Conservation (phyloP, 2,329 filamentous ascomycete species). For the Fusarium camptoceras region DNA sequence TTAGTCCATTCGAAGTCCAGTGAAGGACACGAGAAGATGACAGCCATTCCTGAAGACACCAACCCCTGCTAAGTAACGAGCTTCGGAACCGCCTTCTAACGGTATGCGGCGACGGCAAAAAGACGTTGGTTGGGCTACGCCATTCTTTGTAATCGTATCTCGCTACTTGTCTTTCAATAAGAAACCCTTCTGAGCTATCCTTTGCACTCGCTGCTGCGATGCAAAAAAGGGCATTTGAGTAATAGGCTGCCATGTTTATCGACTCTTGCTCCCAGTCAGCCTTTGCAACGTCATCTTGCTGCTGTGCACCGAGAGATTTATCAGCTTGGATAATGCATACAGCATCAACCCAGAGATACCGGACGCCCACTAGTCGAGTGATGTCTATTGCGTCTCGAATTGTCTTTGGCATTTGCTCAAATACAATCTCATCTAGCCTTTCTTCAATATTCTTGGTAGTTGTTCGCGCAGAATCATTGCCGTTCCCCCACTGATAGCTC, state of each 20-base stretch:
- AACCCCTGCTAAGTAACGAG: neutral
- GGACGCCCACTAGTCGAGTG: neutral
- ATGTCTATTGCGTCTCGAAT: accelerated
- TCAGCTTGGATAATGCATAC: neutral
- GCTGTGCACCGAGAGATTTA: neutral
- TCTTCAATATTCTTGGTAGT: accelerated
- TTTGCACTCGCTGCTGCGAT: neutral
- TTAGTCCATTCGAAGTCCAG: neutral
- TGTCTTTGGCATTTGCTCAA: neutral
- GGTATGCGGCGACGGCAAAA: accelerated
- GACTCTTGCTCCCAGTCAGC: neutral
- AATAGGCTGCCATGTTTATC: neutral
- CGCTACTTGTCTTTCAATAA: accelerated
- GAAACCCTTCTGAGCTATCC: neutral
- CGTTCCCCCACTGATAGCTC: neutral
- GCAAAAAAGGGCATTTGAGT: neutral
- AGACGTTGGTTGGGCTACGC: neutral
- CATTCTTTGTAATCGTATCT: neutral
- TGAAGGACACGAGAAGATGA: neutral
- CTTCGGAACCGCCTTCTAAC: neutral
- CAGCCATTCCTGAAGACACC: neutral
- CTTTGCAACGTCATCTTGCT: accelerated
- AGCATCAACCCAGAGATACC: neutral
- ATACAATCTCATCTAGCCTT: accelerated
- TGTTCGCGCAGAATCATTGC: neutral